A percentile compares a stretch with the other conserved stretches of the same genome.
Conservation (phyloP, 169 alveolate species). For the Perkinsus marinus region DNA sequence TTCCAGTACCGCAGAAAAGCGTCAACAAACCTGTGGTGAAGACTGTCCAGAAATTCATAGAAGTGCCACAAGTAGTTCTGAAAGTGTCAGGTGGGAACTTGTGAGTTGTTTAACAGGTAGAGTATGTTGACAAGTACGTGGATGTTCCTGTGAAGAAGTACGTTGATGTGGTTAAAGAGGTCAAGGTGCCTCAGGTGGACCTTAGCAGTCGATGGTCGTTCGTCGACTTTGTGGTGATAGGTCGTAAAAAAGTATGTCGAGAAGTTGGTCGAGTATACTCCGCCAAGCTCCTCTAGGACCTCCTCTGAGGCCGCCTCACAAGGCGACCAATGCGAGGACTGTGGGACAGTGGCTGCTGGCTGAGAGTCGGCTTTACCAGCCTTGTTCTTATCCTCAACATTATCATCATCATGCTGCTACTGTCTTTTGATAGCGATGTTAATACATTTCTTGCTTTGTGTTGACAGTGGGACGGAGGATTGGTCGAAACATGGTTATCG, state of each 20-base stretch:
- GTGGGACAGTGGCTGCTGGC: no score
- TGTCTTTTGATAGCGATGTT: background rate
- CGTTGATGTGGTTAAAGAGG: background rate
- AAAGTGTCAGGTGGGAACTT: background rate
- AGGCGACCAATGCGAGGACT: background rate
- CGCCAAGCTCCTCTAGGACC: background rate
- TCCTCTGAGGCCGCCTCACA: background rate
- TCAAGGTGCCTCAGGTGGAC: background rate
- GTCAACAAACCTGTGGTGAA: background rate
- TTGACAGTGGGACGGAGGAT: no score
- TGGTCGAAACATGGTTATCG: no score
- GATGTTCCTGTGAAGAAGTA: background rate
- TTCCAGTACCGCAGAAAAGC: background rate
- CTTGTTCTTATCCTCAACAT: background rate
- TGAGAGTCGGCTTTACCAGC: no score
- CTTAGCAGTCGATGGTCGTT: background rate
- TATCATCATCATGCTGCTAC: background rate
- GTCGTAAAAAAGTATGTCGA: background rate
- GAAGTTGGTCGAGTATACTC: background rate
- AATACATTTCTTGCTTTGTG: no score
- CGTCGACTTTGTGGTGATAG: background rate
- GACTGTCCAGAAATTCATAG: background rate
- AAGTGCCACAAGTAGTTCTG: background rate
- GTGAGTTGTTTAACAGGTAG: background rate
- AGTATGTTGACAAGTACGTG: background rate